Evolutionary conservation across 2,329 filamentous ascomycete genomes (phyloP).

Genomic region (Sporothrix euskadiensis): DNA sequence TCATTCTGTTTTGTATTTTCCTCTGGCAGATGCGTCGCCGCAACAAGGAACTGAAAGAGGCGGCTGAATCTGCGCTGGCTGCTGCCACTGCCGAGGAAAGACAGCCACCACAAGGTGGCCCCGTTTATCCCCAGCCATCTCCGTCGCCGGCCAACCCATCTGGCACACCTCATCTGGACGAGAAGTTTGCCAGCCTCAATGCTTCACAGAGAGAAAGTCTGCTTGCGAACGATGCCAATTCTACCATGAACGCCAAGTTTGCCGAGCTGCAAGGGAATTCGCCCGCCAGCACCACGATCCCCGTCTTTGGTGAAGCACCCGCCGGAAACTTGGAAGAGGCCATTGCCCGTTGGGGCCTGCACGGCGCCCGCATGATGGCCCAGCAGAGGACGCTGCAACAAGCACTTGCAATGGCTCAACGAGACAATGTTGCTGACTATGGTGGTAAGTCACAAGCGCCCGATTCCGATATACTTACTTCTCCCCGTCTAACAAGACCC

Average conservation of each 20-base stretch:
- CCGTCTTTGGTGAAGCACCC: conserved; percentile 24
- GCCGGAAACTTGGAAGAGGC: background rate
- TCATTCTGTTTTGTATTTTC: conserved; percentile 35
- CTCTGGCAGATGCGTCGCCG: conserved; percentile 12
- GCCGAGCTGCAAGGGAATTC: conserved; percentile 9
- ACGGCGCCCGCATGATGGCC: conserved; percentile 22
- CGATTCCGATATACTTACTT: background rate
- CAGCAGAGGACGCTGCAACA: background rate
- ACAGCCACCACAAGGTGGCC: background rate
- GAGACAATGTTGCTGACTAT: conserved; percentile 11
- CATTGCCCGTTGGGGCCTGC: conserved; percentile 24
- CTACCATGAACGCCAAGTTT: background rate
- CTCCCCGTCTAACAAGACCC: background rate
- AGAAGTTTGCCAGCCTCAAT: background rate
- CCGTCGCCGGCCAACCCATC: background rate
- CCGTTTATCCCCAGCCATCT: background rate
- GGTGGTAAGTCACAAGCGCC: conserved; percentile 13
- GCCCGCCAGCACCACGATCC: background rate
- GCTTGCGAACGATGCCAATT: background rate
- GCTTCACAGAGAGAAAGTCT: background rate
- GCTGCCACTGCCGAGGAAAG: background rate
- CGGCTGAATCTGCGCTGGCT: background rate
- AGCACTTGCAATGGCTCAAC: background rate
- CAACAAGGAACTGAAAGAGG: conserved; percentile 7
- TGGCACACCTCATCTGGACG: background rate